Evolutionary conservation across 139 green algal genomes (phyloP).

Genomic region (Microglena sp.): DNA sequence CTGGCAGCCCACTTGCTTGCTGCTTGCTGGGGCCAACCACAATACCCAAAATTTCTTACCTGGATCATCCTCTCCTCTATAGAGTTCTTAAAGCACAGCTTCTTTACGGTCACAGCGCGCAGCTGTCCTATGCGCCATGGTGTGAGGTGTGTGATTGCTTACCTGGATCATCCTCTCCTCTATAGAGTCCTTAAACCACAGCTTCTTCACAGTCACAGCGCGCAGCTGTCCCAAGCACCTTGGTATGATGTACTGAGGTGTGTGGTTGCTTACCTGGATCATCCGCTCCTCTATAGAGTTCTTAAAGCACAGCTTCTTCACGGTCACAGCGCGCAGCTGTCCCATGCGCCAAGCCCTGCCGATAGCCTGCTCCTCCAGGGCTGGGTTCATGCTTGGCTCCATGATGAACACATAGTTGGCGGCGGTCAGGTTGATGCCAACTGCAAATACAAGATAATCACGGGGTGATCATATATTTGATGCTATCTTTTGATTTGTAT

Average conservation of each 20-base stretch:
- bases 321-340: slow-evolving; percentile 47
- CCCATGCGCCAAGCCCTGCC: slow-evolving; percentile 70
- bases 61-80: background rate
- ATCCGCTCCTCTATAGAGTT: background rate
- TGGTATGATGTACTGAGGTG: background rate
- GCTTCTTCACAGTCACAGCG: background rate
- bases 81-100: slow-evolving; percentile 17
- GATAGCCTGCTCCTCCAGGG: slow-evolving; percentile 70
- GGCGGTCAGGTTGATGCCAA: slow-evolving; percentile 65
- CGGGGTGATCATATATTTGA: no score
- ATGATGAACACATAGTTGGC: slow-evolving; percentile 59
- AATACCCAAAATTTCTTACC: no score
- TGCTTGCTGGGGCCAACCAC: no score
- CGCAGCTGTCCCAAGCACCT: background rate
- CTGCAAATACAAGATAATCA: no score
- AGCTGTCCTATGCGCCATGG: background rate
- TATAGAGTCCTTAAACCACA: slow-evolving; percentile 1
- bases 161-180: slow-evolving; percentile 9
- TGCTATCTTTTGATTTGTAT: no score
- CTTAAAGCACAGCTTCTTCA: slow-evolving; percentile 40
- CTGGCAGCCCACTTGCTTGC: background rate
- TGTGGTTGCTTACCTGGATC: background rate
- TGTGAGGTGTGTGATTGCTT: background rate
- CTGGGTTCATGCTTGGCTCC: slow-evolving; percentile 72
- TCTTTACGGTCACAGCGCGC: background rate